Evolutionary conservation across 73 alveolate genomes (phyloP), one percentile per base, ranked within the genome.

Genomic region (Paraurostyla sp.): DNA sequence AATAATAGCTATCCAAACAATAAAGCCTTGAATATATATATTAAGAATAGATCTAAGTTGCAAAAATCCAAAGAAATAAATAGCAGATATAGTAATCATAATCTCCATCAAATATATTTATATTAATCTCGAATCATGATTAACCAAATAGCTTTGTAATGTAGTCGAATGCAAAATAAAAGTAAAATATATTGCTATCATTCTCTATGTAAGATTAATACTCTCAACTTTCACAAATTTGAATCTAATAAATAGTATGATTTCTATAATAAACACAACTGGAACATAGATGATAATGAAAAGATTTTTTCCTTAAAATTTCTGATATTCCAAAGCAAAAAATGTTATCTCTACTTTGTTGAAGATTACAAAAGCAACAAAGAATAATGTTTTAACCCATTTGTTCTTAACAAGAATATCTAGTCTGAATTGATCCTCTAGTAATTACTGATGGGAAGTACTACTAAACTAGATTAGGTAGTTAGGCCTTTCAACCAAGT

Each of bases 351-450:
- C 87, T 2, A 73, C 23, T 73, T 73, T 73, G 71, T 73, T 73
- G 4, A 45, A 23, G 3, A 73, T 45, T 1, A 40, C 49, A 20
- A 73, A 45, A 2, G 71, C 22, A 6, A 73, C 23, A 13, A 73
- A 45, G 71, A 73, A 73, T 1, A 73, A 1, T 6, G 0, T 43
- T 30, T 73, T 73, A 2, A 1, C n/a, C 87, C 27, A 1, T 23
- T 23, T 1, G 46, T 40, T 15, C 3, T n/a, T 0, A n/a, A 0
- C 0, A 3, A 73, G 32, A 23, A 73, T 23, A 3, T 23, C 6
- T 4, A 18, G 46, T 50, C 87, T 73, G 36, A 73, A 73, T 6
- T 73, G 30, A 16, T 73, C 51, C 33, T 73, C 87, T 3, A 73
- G 52, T 45, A 38, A 40, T 18, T 13, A 18, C 36, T 73, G 49